Evolutionary conservation across 176 grass and related monocot genomes (phyloP), one percentile per base, ranked within the genome.

Genomic region (Carex myosuroides): DNA sequence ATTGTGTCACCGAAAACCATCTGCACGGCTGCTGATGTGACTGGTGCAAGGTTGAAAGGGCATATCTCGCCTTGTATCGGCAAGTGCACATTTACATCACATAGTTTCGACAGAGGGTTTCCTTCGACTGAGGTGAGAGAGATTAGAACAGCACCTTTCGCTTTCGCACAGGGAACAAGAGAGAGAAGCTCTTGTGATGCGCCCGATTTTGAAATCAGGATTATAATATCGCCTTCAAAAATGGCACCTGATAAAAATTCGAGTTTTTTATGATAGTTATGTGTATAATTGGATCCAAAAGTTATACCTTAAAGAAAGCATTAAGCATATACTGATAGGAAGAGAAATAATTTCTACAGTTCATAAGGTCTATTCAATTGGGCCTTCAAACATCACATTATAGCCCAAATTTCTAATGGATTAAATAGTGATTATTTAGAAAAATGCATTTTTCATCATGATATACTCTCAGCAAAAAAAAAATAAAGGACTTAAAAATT

Each of bases 1-100:
- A 99, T 77, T 81, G 93, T 99, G 71, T 95, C 96, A 37, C 93
- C 96, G 56, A 95, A 99, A 67, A 95, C 85, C 93, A 95, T 95
- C 80, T 99, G 96, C 16, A 95, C 91, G 3, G 93, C 85, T 14
- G 96, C 87, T 52, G 96, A 95, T 48, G 93, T 99, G 82, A 99
- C 86, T 2, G 93, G 96, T 4, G 96, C 96, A 76, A 99, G 93
- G 35, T 89, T 89, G 20, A 95, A 99, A 59, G 96, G 96, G 83
- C 96, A 99, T 0, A 99, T 85, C 88, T 99, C 96, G n/a, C 89
- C 87, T 59, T 91, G 92, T 72, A 99, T 88, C 56, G 96, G 96
- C n/a, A 99, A 93, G 80, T 99, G 96, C 39, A 99, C 93, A 64
- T 92, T 95, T 56, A 85, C 80, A 83, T 99, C 91, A 87, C 96